A percentile compares a stretch with the other conserved stretches of the same genome.
Conservation (phyloP, 768 basidiomycete genomes). For the Tubosaeta brunneosetosa region DNA sequence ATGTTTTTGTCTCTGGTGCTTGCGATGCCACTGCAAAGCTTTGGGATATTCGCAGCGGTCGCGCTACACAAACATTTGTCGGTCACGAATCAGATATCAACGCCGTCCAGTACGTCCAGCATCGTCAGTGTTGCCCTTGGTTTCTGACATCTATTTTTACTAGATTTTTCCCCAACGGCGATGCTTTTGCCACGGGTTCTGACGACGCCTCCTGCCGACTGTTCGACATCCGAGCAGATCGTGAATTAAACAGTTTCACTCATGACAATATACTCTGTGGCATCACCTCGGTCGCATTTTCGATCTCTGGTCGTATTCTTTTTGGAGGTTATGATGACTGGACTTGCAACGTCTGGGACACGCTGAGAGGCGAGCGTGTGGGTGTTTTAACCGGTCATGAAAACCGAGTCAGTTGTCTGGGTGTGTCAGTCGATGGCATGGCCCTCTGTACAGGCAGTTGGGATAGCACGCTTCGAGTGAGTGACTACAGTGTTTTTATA, state of each 20-base stretch:
- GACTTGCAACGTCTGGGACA: conserved; percentile 99
- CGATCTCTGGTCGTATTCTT: conserved; percentile 92
- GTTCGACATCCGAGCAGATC: conserved; percentile 96
- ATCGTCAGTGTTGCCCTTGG: background rate
- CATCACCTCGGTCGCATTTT: conserved; percentile 98
- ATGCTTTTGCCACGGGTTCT: conserved; percentile 97
- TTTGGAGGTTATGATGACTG: conserved; percentile 99
- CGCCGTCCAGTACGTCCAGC: conserved; percentile 81
- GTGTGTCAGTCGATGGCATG: conserved; percentile 95
- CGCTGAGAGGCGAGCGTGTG: conserved; percentile 95
- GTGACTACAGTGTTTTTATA: conserved; percentile 23
- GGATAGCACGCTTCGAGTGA: conserved; percentile 94
- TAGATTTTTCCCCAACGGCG: conserved; percentile 99
- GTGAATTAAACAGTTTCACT: conserved; percentile 94
- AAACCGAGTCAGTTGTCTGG: conserved; percentile 95
- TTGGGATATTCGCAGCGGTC: conserved; percentile 98
- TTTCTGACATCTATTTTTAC: conserved; percentile 8
- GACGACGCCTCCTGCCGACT: conserved; percentile 98
- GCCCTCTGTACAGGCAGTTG: conserved; percentile 98
- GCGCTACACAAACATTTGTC: conserved; percentile 97
- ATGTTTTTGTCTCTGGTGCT: conserved; percentile 96
- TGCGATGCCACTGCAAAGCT: conserved; percentile 98
- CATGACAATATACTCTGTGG: conserved; percentile 99
- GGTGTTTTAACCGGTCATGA: conserved; percentile 97
- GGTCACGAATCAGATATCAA: conserved; percentile 99